Base-by-base conservation (phyloP, 2,329 filamentous ascomycete species). In the Lanzia echinophila region DNA sequence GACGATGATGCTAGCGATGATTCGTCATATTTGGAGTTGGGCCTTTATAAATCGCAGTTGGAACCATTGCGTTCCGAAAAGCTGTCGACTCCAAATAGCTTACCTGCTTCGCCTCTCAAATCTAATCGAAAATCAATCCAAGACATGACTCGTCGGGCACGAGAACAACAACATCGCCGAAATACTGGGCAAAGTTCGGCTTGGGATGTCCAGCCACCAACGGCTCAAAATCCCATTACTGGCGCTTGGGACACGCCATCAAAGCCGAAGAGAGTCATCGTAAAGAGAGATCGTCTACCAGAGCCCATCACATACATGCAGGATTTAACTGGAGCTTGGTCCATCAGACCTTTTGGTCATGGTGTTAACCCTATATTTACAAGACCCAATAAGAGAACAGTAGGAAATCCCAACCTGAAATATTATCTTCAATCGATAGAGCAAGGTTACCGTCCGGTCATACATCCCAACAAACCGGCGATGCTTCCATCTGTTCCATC, bases 301-400 rank as follows among this genome's bases (percentile, higher is more conserved):
- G 64, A 69, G 44, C 63, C 65, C 2, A 57, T 64, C 17, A 68
- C 67, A 8, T 65, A 55, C 31, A 56, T 69, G 51, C 67, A 69
- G 56, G 55, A 49, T 13, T 24, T 50, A 13, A 57, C 61, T 53
- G 62, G 63, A 13, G 50, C 66, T 28, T 69, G 67, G 67, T 62
- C 56, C 36, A 44, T 61, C 24, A 56, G 63, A 47, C 60, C 64
- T 15, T 65, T 60, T 51, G 66, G 67, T 13, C 66, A 69, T 59
- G 67, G 66, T 28, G 63, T 62, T 4, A 60, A 59, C 13, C 62
- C 66, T 13, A 65, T 68, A 6, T 63, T 58, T 47, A 50, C 62
- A 5, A 54, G 64, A 49, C 65, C 65, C 34, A 44, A 55, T 46
- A 60, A 63, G 19, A 53, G 60, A 54, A 54, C 56, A 5, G 54